Evolutionary conservation across 2,329 filamentous ascomycete genomes (phyloP), one percentile per base, ranked within the genome.

Genomic region (Hymenoscyphus scutula): DNA sequence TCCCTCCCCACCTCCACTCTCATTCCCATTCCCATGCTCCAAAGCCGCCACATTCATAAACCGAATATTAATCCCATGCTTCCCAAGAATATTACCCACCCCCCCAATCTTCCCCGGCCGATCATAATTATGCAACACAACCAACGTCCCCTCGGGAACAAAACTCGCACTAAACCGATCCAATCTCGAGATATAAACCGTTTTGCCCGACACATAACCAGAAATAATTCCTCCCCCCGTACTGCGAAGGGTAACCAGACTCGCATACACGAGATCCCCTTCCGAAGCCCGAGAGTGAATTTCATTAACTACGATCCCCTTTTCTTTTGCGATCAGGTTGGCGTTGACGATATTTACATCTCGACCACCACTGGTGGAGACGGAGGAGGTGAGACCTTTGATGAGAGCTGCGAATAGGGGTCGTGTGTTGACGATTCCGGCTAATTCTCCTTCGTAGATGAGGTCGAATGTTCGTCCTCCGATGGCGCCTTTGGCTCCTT

Each of bases 261-360:
- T 89, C 10, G 86, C 85, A 72, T 90, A 92, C 0, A 85, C 84
- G 53, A 83, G 79, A 25, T 85, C 81, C n/a, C 84, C 81, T 0
- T 81, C 78, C 23, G 79, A 78, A 60, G 89, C 85, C 7, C 87
- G 81, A 2, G 82, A 84, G 65, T 87, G 87, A 41, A 86, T 86
- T 77, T 94, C 91, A 71, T 88, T 90, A 71, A 95, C 87, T 53
- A 88, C 82, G 65, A 95, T 89, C 2, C 90, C 90, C 68, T 89
- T 89, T 69, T 92, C 89, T 66, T 86, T 88, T 23, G 90, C 90
- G 15, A 93, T 84, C 29, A 92, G 79, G 53, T 86, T 82, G 0
- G 90, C 90, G 71, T 95, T 94, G 69, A 95, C 90, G 64, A 95
- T 92, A 76, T 93, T 94, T 69, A 93, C 87, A 70, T 89, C 88